Percentiles rank a stretch among this genome's conserved stretches.
Conservation (phyloP, 1,284 basidiomycete species). For the Cerioporus squamosus region DNA sequence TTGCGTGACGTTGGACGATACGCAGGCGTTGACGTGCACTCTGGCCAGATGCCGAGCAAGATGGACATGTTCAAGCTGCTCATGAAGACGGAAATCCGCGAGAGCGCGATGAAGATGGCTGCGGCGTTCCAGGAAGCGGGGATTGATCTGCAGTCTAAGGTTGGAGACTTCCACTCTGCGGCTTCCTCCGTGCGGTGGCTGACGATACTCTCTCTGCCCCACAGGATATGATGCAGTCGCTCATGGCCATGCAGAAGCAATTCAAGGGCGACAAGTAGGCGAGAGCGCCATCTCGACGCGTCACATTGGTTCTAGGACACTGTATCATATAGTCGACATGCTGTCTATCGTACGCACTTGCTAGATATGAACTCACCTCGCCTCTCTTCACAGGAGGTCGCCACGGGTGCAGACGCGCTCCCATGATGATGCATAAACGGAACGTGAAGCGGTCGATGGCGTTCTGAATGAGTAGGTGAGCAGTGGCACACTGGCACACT, state of each 20-base stretch:
- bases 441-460: too few relatives aligned
- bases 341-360: too few relatives aligned
- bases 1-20: background rate
- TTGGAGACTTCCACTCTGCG: constrained; percentile 2
- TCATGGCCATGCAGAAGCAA: constrained; percentile 23
- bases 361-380: too few relatives aligned
- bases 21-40: constrained; percentile 53
- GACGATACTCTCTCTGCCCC: background rate
- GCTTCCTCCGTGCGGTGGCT: background rate
- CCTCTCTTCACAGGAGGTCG: too few relatives aligned
- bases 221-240: constrained; percentile 26
- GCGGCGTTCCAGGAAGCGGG: constrained; percentile 64
- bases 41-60: constrained; percentile 49
- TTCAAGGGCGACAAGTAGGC: constrained; percentile 9
- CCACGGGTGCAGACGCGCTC: too few relatives aligned
- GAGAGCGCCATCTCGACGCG: too few relatives aligned
- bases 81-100: constrained; percentile 55
- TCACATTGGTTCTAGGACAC: background rate
- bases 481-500: too few relatives aligned
- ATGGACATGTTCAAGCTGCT: constrained; percentile 46
- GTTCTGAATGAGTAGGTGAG: too few relatives aligned
- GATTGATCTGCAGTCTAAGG: constrained; percentile 53
- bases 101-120: constrained; percentile 48
- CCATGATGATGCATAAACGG: too few relatives aligned
- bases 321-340: too few relatives aligned